Evolutionary conservation across 2,329 filamentous ascomycete species (phyloP), one percentile per base, ranked within the genome.

Genomic region (Venturia aucupariae): DNA sequence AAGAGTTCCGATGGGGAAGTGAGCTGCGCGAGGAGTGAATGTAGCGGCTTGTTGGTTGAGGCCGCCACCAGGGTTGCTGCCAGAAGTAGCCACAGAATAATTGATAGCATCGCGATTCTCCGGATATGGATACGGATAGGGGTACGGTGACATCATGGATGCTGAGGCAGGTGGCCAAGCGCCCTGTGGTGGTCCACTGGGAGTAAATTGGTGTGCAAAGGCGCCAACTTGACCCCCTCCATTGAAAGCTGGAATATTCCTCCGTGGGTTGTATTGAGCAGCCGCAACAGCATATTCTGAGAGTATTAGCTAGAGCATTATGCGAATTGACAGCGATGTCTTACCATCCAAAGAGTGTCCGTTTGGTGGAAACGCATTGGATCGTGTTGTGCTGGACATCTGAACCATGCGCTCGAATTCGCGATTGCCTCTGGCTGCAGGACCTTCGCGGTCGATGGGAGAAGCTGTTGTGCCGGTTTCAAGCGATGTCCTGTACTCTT

Each of bases 1-100:
- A 24, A 46, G 17, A 32, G 51, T 62, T 39, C 41, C 24, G 27
- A 27, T 24, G 17, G 59, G 38, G 27, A 48, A 62, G 27, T 62
- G 61, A 3, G 57, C 35, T 8, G 54, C 55, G 22, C 63, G 63
- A 32, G 63, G 63, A 19, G 63, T 64, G 55, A 64, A 64, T 7
- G 54, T 27, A 46, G 35, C 42, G 15, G 62, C 51, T 55, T 63
- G 62, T 39, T 63, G 62, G 38, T 57, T 63, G 13, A 63, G 51
- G 17, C 35, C 30, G 22, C 42, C 7, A 11, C 35, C 41, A 38
- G 27, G 39, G 30, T 10, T 32, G 15, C 30, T 35, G 17, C 46
- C 32, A 38, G 41, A n/a, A n/a, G 63, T 38, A 8, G 54, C 41
- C n/a, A 60, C 41, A 19, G 63, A 64, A 41, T 64, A 60, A 41